Evolutionary conservation across 2,329 filamentous ascomycete genomes (phyloP).

Genomic region (Fusarium torreyae): DNA sequence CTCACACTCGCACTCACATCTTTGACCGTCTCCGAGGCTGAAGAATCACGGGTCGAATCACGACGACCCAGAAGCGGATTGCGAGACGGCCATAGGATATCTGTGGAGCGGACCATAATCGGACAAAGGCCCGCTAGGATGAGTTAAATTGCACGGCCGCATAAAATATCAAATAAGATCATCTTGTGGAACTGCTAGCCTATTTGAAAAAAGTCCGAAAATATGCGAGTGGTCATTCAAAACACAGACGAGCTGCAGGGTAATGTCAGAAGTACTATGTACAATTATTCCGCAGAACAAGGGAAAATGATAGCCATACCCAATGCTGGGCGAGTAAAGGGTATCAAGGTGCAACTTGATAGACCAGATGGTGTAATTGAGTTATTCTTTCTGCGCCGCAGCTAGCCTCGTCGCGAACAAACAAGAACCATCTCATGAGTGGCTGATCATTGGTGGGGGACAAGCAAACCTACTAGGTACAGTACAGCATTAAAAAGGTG

Average conservation of each 20-base stretch:
- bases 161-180: slow-evolving; percentile 43
- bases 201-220: slow-evolving; percentile 42
- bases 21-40: slow-evolving; percentile 18
- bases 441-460: slow-evolving; percentile 16
- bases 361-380: slow-evolving; percentile 16
- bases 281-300: slow-evolving; percentile 4
- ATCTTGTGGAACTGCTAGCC: slow-evolving; percentile 42
- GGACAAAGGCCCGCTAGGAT: slow-evolving; percentile 20
- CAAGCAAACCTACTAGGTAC: slow-evolving; percentile 8
- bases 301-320: slow-evolving; percentile 12
- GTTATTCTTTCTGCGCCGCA: background rate
- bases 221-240: slow-evolving; percentile 14
- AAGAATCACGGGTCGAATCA: slow-evolving; percentile 47
- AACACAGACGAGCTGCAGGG: slow-evolving; percentile 8
- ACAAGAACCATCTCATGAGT: slow-evolving; percentile 16
- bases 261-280: background rate
- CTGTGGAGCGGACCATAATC: slow-evolving; percentile 9
- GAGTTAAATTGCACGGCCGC: slow-evolving; percentile 36
- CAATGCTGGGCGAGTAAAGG: slow-evolving; percentile 9
- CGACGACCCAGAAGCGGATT: slow-evolving; percentile 29
- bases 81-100: slow-evolving; percentile 26
- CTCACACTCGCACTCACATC: slow-evolving; percentile 26
- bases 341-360: slow-evolving; percentile 13
- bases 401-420: slow-evolving; percentile 18
- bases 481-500: slow-evolving; percentile 17